Conservation (phyloP, 2,329 filamentous ascomycete species). For the Akanthomyces uredinophilus region DNA sequence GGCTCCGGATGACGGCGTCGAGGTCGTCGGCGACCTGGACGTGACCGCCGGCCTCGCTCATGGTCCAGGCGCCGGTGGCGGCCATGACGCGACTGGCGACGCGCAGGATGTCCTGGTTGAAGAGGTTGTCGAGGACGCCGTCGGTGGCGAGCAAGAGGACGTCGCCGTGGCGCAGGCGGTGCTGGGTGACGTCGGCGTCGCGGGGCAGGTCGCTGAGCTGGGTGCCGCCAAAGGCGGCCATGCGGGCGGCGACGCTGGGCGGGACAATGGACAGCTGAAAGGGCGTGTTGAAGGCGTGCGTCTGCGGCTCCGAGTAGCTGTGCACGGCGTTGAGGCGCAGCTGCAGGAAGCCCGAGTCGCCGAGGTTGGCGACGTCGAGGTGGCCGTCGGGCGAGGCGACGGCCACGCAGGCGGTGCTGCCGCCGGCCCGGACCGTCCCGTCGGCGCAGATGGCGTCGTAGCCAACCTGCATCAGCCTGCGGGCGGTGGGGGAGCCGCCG, state of each 20-base stretch:
- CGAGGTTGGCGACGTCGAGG: conserved; percentile 86
- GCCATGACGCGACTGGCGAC: conserved; percentile 76
- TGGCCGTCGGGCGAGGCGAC: conserved; percentile 67
- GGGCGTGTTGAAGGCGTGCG: conserved; percentile 95
- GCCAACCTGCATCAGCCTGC: conserved; percentile 70
- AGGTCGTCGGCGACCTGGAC: conserved; percentile 60
- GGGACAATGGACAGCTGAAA: conserved; percentile 91
- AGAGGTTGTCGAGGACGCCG: conserved; percentile 93
- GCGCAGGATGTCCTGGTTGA: conserved; percentile 79
- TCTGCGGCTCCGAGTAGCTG: conserved; percentile 78
- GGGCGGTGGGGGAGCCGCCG: conserved; percentile 48
- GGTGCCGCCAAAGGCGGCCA: conserved; percentile 75
- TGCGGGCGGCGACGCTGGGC: conserved; percentile 69
- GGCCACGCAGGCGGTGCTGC: conserved; percentile 88
- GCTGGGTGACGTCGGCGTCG: conserved; percentile 74
- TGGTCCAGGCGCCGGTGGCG: conserved; percentile 66
- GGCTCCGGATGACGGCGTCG: conserved; percentile 32
- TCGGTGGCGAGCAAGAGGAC: conserved; percentile 92
- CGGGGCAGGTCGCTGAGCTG: conserved; percentile 78
- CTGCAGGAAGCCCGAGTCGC: conserved; percentile 90
- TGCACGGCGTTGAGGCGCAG: conserved; percentile 82
- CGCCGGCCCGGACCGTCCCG: conserved; percentile 68
- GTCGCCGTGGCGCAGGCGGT: conserved; percentile 80
- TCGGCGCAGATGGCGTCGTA: conserved; percentile 80
- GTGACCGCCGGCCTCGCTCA: conserved; percentile 50